Evolutionary conservation across 176 grass and related monocot genomes (phyloP).

Genomic region (Oryza brachyantha): DNA sequence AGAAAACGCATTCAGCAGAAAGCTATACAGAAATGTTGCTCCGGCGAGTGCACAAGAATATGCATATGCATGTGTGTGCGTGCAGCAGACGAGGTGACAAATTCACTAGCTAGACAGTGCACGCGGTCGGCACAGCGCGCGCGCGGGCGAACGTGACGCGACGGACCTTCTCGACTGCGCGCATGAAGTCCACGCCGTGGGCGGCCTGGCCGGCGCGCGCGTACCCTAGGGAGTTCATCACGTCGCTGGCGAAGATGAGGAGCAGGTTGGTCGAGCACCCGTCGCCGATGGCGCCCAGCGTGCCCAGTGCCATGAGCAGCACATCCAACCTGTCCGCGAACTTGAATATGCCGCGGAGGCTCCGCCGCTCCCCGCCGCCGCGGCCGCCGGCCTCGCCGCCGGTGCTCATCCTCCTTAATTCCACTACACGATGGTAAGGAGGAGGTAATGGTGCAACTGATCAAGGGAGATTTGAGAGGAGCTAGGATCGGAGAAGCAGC

Average conservation of each 20-base stretch:
- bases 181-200: slow-evolving; percentile 62
- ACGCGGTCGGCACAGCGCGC: background rate
- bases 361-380: slow-evolving; percentile 28
- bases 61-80: background rate
- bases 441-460: background rate
- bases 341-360: slow-evolving; percentile 69
- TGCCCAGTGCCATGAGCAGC: slow-evolving; percentile 73
- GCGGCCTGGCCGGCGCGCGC: slow-evolving; percentile 28
- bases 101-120: background rate
- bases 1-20: background rate
- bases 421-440: background rate
- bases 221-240: slow-evolving; percentile 89
- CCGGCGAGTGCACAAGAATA: background rate
- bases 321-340: slow-evolving; percentile 75
- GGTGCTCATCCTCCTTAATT: slow-evolving; percentile 24
- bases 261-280: slow-evolving; percentile 92
- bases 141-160: background rate
- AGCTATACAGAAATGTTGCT: background rate
- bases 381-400: background rate
- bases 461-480: background rate
- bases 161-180: slow-evolving; percentile 79
- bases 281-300: slow-evolving; percentile 76
- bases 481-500: background rate
- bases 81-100: background rate
- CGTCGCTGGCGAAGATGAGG: slow-evolving; percentile 86